Percentiles rank a stretch among this genome's conserved stretches.
Conservation (phyloP, 2,329 filamentous ascomycete species). For the Clonostachys byssicola region DNA sequence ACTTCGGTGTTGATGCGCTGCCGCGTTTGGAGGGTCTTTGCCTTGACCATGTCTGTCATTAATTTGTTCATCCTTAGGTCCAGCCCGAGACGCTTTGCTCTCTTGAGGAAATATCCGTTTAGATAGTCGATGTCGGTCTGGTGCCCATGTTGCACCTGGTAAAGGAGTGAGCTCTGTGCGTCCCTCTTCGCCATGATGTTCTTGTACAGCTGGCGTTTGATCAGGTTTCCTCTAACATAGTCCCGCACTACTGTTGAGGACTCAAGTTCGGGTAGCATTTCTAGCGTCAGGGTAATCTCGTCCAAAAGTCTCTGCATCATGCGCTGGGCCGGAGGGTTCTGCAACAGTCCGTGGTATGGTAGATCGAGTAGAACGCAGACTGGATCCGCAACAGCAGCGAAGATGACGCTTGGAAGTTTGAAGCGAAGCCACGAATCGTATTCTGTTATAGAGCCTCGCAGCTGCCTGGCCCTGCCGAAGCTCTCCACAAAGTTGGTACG, state of each 20-base stretch:
- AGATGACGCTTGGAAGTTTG: slow-evolving; percentile 76
- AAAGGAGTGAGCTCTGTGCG: slow-evolving; percentile 59
- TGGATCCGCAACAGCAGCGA: slow-evolving; percentile 75
- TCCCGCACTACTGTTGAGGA: slow-evolving; percentile 51
- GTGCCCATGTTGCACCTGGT: slow-evolving; percentile 55
- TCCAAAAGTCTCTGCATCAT: slow-evolving; percentile 68
- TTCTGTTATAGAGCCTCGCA: slow-evolving; percentile 3
- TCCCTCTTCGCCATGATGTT: slow-evolving; percentile 38
- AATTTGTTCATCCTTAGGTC: slow-evolving; percentile 68
- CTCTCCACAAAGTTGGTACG: slow-evolving; percentile 12
- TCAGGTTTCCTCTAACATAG: slow-evolving; percentile 53
- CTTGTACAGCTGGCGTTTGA: slow-evolving; percentile 53
- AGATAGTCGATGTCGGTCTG: slow-evolving; percentile 77
- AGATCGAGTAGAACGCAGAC: slow-evolving; percentile 76
- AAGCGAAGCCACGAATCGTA: slow-evolving; percentile 53
- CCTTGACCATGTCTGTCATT: slow-evolving; percentile 69
- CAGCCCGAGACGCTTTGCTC: slow-evolving; percentile 71
- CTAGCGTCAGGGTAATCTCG: slow-evolving; percentile 72
- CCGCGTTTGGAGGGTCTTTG: slow-evolving; percentile 41
- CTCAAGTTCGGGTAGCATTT: slow-evolving; percentile 68
- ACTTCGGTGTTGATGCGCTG: slow-evolving; percentile 1
- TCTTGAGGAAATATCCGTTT: slow-evolving; percentile 80
- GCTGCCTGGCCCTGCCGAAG: slow-evolving; percentile 5
- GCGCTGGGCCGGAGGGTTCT: slow-evolving; percentile 60
- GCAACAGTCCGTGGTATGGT: slow-evolving; percentile 66